phyloP scores from a whole-genome alignment of 1,284 basidiomycete species.

The Vanrija humicola region DNA sequence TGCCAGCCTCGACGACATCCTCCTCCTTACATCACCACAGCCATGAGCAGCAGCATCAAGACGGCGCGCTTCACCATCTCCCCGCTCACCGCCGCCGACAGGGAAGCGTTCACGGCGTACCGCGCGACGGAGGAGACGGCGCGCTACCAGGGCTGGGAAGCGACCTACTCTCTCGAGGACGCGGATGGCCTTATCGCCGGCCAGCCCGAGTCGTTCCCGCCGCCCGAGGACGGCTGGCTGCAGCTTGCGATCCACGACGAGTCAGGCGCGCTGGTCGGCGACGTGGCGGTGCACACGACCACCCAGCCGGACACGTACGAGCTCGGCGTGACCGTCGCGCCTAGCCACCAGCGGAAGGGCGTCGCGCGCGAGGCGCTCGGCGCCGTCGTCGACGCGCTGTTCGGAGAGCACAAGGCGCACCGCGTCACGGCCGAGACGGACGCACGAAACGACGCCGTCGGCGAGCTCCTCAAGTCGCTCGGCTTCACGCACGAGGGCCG shows the following conservation, averaged over 20 bases:
- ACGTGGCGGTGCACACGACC: neutral
- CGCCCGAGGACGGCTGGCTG: neutral
- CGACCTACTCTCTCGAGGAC: neutral
- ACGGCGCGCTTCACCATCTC: neutral
- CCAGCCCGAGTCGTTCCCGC: neutral
- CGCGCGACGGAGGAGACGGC: neutral
- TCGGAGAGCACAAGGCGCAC: neutral
- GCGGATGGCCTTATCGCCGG: neutral
- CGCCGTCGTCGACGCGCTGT: neutral
- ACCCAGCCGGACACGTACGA: conserved; percentile 2
- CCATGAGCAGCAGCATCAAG: no score
- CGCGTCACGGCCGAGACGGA: neutral
- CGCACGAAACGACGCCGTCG: neutral
- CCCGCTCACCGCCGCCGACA: neutral
- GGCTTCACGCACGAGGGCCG: neutral
- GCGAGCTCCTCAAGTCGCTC: neutral
- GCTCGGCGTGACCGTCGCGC: conserved; percentile 2
- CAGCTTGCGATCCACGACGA: conserved; percentile 3
- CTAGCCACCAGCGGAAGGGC: neutral
- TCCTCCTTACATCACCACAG: no score
- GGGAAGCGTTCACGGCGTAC: conserved; percentile 4
- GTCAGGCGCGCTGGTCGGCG: neutral
- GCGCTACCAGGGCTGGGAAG: conserved; percentile 2
- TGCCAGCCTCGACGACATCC: no score
- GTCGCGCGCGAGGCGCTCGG: neutral